phyloP scores from a whole-genome alignment of 139 green algal species.

The Edaphochlamys debaryana region DNA sequence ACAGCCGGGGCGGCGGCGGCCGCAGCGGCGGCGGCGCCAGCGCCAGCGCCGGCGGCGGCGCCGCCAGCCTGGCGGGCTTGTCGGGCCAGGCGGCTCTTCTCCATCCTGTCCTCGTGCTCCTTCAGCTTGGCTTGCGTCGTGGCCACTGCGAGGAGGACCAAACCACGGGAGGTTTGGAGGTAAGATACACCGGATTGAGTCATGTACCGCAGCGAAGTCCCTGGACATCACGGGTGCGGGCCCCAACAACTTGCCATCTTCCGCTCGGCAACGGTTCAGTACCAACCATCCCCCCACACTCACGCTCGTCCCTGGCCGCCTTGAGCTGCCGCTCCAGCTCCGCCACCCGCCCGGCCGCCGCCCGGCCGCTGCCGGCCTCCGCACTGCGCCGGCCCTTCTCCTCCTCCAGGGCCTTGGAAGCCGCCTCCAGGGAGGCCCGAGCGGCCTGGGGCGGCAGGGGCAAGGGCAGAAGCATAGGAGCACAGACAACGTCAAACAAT shows the following conservation, averaged over 20 bases:
- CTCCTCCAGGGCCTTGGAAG: conserved; percentile 12
- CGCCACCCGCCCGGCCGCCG: neutral
- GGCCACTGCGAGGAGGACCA: neutral
- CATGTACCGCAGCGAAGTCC: neutral
- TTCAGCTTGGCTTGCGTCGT: neutral
- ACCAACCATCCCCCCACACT: neutral
- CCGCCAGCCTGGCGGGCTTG: neutral
- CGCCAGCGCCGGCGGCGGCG: neutral
- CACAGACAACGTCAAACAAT: neutral
- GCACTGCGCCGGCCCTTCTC: neutral
- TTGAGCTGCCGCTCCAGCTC: conserved; percentile 34
- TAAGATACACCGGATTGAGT: neutral
- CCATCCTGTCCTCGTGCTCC: neutral
- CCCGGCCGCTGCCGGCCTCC: neutral
- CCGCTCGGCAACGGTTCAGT: too few species aligned
- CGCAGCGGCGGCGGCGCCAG: neutral
- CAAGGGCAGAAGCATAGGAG: neutral
- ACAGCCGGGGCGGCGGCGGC: neutral
- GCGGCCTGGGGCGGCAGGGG: neutral
- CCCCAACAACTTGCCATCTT: too few species aligned
- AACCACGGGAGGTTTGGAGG: neutral
- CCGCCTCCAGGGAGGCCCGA: neutral
- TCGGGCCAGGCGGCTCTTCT: neutral
- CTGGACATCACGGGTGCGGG: too few species aligned
- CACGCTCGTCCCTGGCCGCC: neutral